Evolutionary conservation across 202 grass and related monocot species (phyloP), one percentile per base, ranked within the genome.

Genomic region (Saccharum hybrid): DNA sequence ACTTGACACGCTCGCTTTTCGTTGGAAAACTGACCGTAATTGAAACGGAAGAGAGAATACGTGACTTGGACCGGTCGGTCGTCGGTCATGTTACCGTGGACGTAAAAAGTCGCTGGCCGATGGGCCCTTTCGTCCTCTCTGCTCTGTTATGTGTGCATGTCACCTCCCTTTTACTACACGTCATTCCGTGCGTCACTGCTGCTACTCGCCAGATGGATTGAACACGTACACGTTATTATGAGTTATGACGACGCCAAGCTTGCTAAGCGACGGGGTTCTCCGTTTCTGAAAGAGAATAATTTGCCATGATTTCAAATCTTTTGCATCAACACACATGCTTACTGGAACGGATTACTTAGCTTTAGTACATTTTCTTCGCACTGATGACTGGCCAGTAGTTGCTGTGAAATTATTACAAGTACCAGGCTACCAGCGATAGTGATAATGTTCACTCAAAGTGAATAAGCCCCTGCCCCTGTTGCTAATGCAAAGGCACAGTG

Each of bases 101-200:
- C 6, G 26, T 39, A 81, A 81, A 81, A 71, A 57, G 63, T 49
- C 30, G 9, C 56, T 75, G 84, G 49, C 31, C 0, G 10, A 16
- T 22, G 71, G 63, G 67, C 33, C 39, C 66, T 10, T 51, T 45
- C 19, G 3, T 36, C 34, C 10, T 78, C 19, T 57, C 54, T 57
- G 8, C 19, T 22, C n/a, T 5, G 39, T 1, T 16, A 6, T 52
- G n/a, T n/a, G n/a, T n/a, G n/a, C n/a, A n/a, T n/a, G 26, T 8
- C 46, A 23, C 22, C 23, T 10, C 4, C 19, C 62, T 42, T 52
- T 68, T 86, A 36, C 74, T 39, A 26, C 63, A 76, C 49, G 84
- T 81, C 84, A 69, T 86, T 69, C 84, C 3, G 61, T 16, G 62
- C 68, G 62, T 46, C 69, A 60, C 66, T n/a, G 14, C 62, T 75